phyloP scores from a whole-genome alignment of 2,329 filamentous ascomycete genomes.

The Epichloe bromicola region DNA sequence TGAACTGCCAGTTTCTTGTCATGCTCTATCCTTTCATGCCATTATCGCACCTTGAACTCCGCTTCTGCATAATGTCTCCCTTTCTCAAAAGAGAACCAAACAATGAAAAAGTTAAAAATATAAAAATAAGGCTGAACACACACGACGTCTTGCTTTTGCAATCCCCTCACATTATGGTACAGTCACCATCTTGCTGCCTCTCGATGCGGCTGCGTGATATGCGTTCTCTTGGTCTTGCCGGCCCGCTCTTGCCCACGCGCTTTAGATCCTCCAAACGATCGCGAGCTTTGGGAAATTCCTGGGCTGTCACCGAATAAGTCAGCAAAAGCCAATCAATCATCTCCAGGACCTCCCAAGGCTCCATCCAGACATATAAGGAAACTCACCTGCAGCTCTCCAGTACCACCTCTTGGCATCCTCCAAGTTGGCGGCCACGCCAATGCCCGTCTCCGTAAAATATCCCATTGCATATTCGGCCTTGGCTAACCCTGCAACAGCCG shows the following conservation, averaged over 20 bases:
- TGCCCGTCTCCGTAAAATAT: conserved; percentile 92
- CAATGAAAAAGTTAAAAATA: background rate
- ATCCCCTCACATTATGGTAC: conserved; percentile 58
- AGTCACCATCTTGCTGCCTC: conserved; percentile 82
- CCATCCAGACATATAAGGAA: background rate
- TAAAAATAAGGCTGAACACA: background rate
- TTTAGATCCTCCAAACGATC: conserved; percentile 89
- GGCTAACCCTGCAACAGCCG: conserved; percentile 70
- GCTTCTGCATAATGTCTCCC: background rate
- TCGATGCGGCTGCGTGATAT: conserved; percentile 72
- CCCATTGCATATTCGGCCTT: conserved; percentile 98
- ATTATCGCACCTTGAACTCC: background rate
- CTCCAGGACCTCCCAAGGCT: background rate
- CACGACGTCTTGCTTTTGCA: background rate
- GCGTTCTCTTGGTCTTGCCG: conserved; percentile 59
- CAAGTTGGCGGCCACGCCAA: conserved; percentile 71
- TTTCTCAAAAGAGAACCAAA: background rate
- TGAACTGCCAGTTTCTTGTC: background rate
- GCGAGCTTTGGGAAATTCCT: conserved; percentile 87
- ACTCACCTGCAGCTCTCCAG: conserved; percentile 78
- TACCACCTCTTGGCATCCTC: conserved; percentile 99
- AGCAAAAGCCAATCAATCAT: background rate
- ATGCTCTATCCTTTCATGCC: background rate
- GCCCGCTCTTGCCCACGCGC: conserved; percentile 54
- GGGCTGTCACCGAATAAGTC: conserved; percentile 41